Base-by-base conservation (phyloP, 768 basidiomycete species). In the Psilocybe cyanescens region DNA sequence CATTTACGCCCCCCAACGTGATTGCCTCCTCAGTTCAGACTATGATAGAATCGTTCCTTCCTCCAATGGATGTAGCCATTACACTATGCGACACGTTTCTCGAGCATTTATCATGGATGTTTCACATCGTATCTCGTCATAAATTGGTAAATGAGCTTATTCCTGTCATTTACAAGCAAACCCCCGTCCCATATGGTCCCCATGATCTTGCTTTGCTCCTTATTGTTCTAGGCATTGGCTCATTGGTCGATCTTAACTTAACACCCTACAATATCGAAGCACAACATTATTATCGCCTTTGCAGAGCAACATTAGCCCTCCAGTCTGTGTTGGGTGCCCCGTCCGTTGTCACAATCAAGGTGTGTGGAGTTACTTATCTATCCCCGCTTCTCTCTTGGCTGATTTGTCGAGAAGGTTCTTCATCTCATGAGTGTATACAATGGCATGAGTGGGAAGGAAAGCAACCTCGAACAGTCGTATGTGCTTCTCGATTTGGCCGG, bases 381-480 rank as follows among this genome's bases (percentile, higher is more conserved):
- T 24, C 31, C 30, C 46, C 17, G 51, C 24, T 35, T 30, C 11
- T 33, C 39, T 29, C 46, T 44, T 49, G 7, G 29, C 39, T 31
- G 41, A 16, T 46, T 30, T n/a, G 16, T 24, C 14, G 24, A 30
- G 6, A 35, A 81, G 79, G 78, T 77, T 5, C 62, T 84, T 31
- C 80, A 83, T 70, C 73, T 84, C 31, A 83, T 83, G 80, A 83
- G 82, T 60, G 75, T 83, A 37, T 84, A 83, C 71, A 81, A 82
- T 61, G 82, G 82, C 48, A 76, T 84, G 76, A 82, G 82, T 64
- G 82, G 82, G 30, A 78, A 82, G 63, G 82, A 84, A 63, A 74
- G 73, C 52, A 84, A 83, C 65, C 65, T 83, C 14, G 83, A 82
- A 60, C 72, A 77, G 33, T 81, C 79, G 0, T 83, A 79, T 63